Conservation (phyloP, 768 basidiomycete species). For the Terana coerulea region DNA sequence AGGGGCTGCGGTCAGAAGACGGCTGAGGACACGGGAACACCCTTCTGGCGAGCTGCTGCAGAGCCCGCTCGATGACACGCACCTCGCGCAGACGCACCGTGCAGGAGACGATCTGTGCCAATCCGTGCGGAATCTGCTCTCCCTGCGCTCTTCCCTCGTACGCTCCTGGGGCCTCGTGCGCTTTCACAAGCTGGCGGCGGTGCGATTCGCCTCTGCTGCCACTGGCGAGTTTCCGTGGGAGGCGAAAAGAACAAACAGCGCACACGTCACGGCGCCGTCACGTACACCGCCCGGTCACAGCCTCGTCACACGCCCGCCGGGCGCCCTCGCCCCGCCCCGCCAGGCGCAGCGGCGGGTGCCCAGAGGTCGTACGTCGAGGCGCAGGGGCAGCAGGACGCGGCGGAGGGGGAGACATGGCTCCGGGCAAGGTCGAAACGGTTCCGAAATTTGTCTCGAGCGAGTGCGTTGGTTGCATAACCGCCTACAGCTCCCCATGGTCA, state of each 20-base stretch:
- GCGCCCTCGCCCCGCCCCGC: neutral
- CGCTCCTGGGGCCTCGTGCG: neutral
- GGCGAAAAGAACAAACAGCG: constrained; percentile 10
- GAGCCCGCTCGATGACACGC: neutral
- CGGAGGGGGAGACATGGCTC: neutral
- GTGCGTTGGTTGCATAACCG: constrained; percentile 4
- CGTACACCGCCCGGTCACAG: neutral
- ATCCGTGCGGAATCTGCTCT: neutral
- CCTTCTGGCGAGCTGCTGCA: neutral
- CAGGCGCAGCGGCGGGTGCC: neutral
- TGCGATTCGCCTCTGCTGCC: constrained; percentile 5
- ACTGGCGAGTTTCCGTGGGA: neutral
- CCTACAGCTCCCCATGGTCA: constrained; percentile 7
- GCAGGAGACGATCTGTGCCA: neutral
- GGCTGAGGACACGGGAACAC: neutral
- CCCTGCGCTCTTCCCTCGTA: neutral
- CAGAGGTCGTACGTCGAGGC: neutral
- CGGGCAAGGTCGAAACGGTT: neutral
- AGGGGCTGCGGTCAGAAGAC: constrained; percentile 6
- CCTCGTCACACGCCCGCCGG: neutral
- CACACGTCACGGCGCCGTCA: too few relatives aligned
- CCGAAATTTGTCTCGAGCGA: constrained; percentile 7
- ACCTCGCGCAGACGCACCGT: neutral
- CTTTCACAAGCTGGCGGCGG: neutral
- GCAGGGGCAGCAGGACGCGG: neutral